These are phyloP conservation scores for Melampsora occidentalis DNA, from an alignment of 1,284 basidiomycete species.

Conservation along the genomic window DNA sequence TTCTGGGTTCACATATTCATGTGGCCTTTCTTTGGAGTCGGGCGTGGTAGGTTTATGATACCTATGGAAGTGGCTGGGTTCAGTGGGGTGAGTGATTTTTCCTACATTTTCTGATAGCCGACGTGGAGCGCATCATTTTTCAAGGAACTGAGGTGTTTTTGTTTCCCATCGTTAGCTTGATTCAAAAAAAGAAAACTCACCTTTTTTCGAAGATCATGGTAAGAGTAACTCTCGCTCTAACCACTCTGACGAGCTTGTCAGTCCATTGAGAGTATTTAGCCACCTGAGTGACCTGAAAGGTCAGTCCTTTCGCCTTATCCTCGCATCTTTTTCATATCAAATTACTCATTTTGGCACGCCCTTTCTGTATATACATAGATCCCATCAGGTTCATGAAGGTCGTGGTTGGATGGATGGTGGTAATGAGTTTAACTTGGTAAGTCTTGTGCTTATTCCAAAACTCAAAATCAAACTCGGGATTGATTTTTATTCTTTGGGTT, in stretches of 20 bases:
- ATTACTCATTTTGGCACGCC: neutral
- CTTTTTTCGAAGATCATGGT: neutral
- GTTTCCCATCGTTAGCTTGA: neutral
- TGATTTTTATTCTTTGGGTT: too few species aligned
- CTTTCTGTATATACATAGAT: conserved; percentile 6
- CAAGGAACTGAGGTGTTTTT: neutral
- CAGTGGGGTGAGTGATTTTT: neutral
- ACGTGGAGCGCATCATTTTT: neutral
- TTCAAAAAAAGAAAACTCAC: neutral
- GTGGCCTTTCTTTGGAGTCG: conserved; percentile 10
- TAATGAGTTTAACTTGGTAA: conserved; percentile 24
- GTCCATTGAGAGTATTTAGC: conserved; percentile 16
- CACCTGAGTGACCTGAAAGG: conserved; percentile 14
- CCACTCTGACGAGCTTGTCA: neutral
- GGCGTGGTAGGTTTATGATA: conserved; percentile 12
- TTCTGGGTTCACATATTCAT: conserved; percentile 7
- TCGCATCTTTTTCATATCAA: neutral
- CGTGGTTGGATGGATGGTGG: conserved; percentile 22
- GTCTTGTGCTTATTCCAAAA: neutral
- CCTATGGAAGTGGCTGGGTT: conserved; percentile 5
- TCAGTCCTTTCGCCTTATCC: neutral
- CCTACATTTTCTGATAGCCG: too few species aligned
- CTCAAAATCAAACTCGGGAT: too few species aligned
- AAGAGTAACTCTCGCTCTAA: neutral
- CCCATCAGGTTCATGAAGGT: conserved; percentile 15